Conservation (phyloP, 176 grass and related monocot genomes). For the Aegilops longissima region DNA sequence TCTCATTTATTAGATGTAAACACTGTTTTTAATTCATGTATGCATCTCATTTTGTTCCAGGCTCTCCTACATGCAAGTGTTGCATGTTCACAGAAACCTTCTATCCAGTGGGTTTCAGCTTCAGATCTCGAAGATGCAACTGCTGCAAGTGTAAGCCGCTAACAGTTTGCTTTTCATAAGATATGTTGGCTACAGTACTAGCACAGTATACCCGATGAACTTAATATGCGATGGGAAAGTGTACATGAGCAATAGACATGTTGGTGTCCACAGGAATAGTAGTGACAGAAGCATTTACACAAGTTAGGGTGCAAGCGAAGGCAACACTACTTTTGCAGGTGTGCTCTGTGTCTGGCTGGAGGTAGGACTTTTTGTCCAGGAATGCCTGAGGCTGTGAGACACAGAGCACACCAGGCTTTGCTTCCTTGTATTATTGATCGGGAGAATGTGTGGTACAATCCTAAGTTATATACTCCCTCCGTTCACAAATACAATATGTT, state of each 20-base stretch:
- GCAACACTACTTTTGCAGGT: background rate
- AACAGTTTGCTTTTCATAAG: background rate
- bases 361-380: background rate
- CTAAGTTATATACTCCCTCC: background rate
- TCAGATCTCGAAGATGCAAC: constrained; percentile 96
- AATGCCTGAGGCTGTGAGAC: background rate
- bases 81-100: constrained; percentile 74
- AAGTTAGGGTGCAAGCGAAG: background rate
- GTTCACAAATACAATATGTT: no score
- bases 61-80: constrained; percentile 86
- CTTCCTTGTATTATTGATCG: background rate
- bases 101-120: constrained; percentile 90
- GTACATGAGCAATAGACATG: background rate
- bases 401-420: background rate
- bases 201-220: background rate
- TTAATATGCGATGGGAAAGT: background rate
- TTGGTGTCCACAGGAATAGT: background rate
- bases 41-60: constrained; percentile 48
- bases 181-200: background rate
- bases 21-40: constrained; percentile 28
- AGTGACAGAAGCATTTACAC: background rate
- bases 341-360: background rate
- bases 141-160: constrained; percentile 57
- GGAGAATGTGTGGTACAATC: background rate
- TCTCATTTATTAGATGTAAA: background rate